A percentile compares a stretch with the other conserved stretches of the same genome.
These are phyloP conservation scores for Stentor coeruleus DNA, from an alignment of 73 alveolate species.

Conservation along the genomic window DNA sequence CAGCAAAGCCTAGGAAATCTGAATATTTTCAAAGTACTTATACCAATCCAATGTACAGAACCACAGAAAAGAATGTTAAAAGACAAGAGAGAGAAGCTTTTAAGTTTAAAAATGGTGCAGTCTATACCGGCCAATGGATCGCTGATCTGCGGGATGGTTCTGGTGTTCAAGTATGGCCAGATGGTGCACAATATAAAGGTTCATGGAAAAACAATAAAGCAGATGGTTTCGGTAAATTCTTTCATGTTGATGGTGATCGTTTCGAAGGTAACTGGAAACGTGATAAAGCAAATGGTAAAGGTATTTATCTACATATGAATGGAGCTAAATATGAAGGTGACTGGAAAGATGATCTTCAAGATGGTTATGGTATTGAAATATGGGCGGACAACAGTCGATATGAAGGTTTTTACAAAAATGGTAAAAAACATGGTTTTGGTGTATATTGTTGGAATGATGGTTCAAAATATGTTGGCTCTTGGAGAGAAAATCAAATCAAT, in stretches of 20 bases:
- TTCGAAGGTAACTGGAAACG: slow-evolving; percentile 70
- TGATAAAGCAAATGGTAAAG: slow-evolving; percentile 48
- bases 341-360: slow-evolving; percentile 42
- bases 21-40: background rate
- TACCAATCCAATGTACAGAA: background rate
- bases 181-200: slow-evolving; percentile 66
- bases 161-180: slow-evolving; percentile 77
- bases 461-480: slow-evolving; percentile 53
- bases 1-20: background rate
- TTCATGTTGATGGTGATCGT: slow-evolving; percentile 67
- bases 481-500: slow-evolving; percentile 72
- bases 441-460: slow-evolving; percentile 61
- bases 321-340: slow-evolving; percentile 64
- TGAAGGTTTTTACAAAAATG: slow-evolving; percentile 62
- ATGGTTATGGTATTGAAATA: slow-evolving; percentile 54
- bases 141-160: slow-evolving; percentile 79
- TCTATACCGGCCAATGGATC: slow-evolving; percentile 85
- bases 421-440: slow-evolving; percentile 71
- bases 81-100: background rate
- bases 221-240: slow-evolving; percentile 77
- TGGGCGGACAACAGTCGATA: slow-evolving; percentile 63
- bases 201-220: slow-evolving; percentile 45
- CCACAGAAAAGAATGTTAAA: background rate
- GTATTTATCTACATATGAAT: slow-evolving; percentile 34
- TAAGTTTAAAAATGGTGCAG: slow-evolving; percentile 56